These are phyloP conservation scores for Pistacia integerrima DNA, from an alignment of 345 rosid genomes.

Conservation along the genomic window DNA sequence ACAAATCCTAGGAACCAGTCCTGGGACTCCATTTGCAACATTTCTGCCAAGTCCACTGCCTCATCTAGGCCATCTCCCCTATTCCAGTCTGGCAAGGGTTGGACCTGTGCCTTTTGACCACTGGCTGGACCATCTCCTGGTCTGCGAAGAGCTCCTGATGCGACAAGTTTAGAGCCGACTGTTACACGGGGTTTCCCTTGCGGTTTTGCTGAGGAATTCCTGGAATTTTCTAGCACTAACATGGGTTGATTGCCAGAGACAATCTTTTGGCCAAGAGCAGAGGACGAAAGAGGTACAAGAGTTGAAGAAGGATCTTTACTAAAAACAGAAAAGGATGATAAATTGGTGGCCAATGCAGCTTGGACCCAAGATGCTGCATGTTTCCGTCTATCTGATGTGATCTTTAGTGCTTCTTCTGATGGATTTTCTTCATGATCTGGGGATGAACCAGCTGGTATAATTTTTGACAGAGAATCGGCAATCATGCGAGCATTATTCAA, in stretches of 20 bases:
- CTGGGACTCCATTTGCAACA: slow-evolving; percentile 72
- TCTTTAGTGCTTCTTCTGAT: slow-evolving; percentile 72
- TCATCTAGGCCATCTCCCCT: slow-evolving; percentile 70
- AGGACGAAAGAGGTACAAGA: slow-evolving; percentile 14
- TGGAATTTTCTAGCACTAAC: slow-evolving; percentile 60
- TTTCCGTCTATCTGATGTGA: slow-evolving; percentile 60
- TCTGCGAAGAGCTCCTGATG: slow-evolving; percentile 69
- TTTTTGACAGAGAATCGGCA: slow-evolving; percentile 67
- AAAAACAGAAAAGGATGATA: slow-evolving; percentile 75
- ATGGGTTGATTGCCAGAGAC: slow-evolving; percentile 45
- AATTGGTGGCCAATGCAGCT: slow-evolving; percentile 79
- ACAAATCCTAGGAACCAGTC: slow-evolving; percentile 94
- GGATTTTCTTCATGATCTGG: slow-evolving; percentile 53
- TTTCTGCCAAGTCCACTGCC: slow-evolving; percentile 73
- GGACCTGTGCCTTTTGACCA: slow-evolving; percentile 47
- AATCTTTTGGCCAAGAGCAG: slow-evolving; percentile 39
- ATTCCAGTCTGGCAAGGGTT: slow-evolving; percentile 72
- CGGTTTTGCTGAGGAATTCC: slow-evolving; percentile 44
- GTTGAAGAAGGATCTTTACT: slow-evolving; percentile 45
- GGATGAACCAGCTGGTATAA: slow-evolving; percentile 42
- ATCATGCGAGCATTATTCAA: slow-evolving; percentile 52
- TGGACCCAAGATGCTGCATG: slow-evolving; percentile 85
- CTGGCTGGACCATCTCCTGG: slow-evolving; percentile 42
- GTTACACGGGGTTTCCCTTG: slow-evolving; percentile 52
- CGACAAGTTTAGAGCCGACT: slow-evolving; percentile 69